Conservation (phyloP, 2,329 filamentous ascomycete genomes). For the Beauveria scarabaeidicola region DNA sequence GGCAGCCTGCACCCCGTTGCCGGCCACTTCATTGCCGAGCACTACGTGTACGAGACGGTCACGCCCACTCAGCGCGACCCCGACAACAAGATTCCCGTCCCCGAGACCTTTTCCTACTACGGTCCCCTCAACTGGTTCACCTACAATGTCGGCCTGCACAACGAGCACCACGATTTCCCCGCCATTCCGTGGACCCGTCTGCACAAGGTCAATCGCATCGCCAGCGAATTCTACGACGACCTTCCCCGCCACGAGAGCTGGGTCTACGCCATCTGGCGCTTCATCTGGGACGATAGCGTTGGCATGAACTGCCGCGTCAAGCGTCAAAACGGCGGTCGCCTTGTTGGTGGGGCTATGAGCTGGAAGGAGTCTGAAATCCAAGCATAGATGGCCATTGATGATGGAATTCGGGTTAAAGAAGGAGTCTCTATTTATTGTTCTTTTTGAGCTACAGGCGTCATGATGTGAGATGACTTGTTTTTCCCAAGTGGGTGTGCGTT, state of each 20-base stretch:
- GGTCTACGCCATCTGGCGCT: slow-evolving; percentile 90
- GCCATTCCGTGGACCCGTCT: slow-evolving; percentile 91
- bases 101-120: slow-evolving; percentile 97
- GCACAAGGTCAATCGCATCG: slow-evolving; percentile 66
- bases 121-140: slow-evolving; percentile 84
- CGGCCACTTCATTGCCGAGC: slow-evolving; percentile 97
- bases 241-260: slow-evolving; percentile 84
- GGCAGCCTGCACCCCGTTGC: slow-evolving; percentile 90
- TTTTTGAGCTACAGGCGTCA: not conserved
- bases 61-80: slow-evolving; percentile 47
- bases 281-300: slow-evolving; percentile 83
- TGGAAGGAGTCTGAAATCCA: slow-evolving; percentile 67
- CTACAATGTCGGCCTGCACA: slow-evolving; percentile 96
- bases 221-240: slow-evolving; percentile 83
- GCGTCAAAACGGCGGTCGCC: slow-evolving; percentile 65
- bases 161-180: slow-evolving; percentile 98
- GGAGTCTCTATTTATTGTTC: not conserved
- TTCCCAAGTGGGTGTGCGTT: not conserved
- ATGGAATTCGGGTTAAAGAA: slow-evolving; percentile 7
- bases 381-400: slow-evolving; percentile 32
- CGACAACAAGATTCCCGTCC: slow-evolving; percentile 56
- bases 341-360: slow-evolving; percentile 42
- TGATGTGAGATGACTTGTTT: not conserved
- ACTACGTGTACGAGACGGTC: slow-evolving; percentile 71
- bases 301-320: slow-evolving; percentile 91